These are phyloP conservation scores for Claviceps pusilla DNA, from an alignment of 2,329 filamentous ascomycete genomes.

Conservation along the genomic window DNA sequence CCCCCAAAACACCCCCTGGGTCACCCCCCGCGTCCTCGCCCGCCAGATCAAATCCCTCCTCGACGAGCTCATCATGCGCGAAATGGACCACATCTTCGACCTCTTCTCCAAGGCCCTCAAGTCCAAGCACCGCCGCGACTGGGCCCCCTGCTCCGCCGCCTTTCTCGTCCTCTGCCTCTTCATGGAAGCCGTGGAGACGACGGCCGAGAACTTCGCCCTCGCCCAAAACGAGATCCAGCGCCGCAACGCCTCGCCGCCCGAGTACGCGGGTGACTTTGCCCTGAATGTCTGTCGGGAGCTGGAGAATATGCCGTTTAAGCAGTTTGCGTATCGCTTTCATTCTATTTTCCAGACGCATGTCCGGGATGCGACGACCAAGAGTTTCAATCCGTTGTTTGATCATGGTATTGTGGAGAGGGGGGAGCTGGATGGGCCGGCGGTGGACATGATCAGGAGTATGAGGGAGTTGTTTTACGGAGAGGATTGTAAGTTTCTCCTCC, in stretches of 20 bases:
- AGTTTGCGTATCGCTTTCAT: constrained; percentile 46
- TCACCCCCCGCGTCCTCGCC: constrained; percentile 39
- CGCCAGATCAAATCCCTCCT: constrained; percentile 42
- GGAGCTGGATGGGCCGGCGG: constrained; percentile 31
- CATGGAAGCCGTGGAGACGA: constrained; percentile 41
- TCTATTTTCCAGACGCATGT: constrained; percentile 43
- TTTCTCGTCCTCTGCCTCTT: constrained; percentile 43
- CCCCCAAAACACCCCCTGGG: constrained; percentile 26
- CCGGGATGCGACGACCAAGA: constrained; percentile 30
- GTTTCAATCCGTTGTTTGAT: constrained; percentile 43
- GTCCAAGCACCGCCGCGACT: constrained; percentile 36
- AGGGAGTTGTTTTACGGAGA: constrained; percentile 28
- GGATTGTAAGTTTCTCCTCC: constrained; percentile 25
- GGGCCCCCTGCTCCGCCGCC: constrained; percentile 41
- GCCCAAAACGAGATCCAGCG: constrained; percentile 35
- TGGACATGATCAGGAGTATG: constrained; percentile 30
- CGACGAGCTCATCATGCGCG: constrained; percentile 37
- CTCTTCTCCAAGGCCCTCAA: constrained; percentile 38
- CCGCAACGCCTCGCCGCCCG: constrained; percentile 21
- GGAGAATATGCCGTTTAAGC: constrained; percentile 44
- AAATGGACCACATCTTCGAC: constrained; percentile 37
- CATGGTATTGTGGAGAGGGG: constrained; percentile 23
- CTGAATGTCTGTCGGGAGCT: constrained; percentile 33
- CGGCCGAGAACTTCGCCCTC: constrained; percentile 36
- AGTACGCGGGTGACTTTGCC: constrained; percentile 28